A percentile compares a stretch with the other conserved stretches of the same genome.
phyloP scores from a whole-genome alignment of 73 alveolate genomes.

The Symbiodinium pilosum region DNA sequence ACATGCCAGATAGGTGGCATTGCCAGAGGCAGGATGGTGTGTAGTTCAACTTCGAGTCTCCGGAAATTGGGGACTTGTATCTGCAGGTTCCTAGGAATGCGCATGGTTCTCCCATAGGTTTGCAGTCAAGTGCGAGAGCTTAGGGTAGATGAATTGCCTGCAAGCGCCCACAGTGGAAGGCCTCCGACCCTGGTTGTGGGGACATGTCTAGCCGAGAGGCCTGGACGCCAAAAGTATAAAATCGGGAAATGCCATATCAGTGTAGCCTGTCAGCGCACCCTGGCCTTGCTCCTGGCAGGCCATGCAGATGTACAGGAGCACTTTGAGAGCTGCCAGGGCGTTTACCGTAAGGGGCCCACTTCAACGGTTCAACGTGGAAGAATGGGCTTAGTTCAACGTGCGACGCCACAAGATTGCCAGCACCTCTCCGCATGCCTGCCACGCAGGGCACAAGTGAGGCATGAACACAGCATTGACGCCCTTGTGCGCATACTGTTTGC shows the following conservation, averaged over 20 bases:
- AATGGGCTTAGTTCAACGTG: no score
- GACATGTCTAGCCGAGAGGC: neutral
- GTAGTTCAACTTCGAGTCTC: no score
- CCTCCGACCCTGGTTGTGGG: neutral
- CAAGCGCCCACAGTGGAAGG: no score
- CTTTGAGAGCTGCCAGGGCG: slow-evolving; percentile 70
- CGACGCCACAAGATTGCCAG: no score
- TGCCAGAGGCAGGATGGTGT: neutral
- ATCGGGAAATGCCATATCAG: neutral
- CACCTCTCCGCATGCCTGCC: neutral
- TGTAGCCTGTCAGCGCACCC: neutral
- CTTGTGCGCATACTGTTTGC: neutral
- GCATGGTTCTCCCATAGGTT: no score
- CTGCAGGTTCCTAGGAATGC: no score
- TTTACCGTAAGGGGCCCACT: slow-evolving; percentile 8
- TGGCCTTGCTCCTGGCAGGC: slow-evolving; percentile 15
- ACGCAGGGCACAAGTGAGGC: neutral
- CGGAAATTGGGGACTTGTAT: no score
- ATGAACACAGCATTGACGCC: no score
- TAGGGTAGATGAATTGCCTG: no score
- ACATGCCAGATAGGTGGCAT: neutral
- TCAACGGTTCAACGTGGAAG: no score
- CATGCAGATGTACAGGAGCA: slow-evolving; percentile 49
- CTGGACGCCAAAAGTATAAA: neutral
- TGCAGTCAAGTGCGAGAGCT: no score